phyloP scores from a whole-genome alignment of 371 early-diverging fungal genomes.

The Syncephalis plumigaleata region DNA sequence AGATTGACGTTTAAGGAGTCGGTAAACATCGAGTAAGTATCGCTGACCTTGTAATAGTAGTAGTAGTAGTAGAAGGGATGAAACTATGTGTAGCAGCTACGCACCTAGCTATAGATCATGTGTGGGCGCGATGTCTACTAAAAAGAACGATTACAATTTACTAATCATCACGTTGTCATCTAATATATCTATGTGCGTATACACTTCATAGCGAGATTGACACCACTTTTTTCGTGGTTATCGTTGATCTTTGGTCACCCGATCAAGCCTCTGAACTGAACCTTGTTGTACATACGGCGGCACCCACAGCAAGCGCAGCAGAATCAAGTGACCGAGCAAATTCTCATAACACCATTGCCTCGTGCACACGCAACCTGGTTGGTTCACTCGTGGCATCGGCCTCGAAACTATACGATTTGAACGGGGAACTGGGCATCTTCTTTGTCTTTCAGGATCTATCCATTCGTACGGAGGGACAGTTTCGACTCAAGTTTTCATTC shows the following conservation, averaged over 20 bases:
- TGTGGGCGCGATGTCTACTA: too few species aligned
- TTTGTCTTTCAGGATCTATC: slow-evolving; percentile 93
- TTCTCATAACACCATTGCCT: too few species aligned
- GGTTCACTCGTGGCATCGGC: slow-evolving; percentile 85
- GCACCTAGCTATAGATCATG: too few species aligned
- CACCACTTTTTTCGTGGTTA: neutral
- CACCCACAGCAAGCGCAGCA: neutral
- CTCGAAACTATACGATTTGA: slow-evolving; percentile 72
- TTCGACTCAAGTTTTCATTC: slow-evolving; percentile 74
- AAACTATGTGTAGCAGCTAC: too few species aligned
- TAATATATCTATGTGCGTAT: too few species aligned
- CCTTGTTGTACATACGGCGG: neutral
- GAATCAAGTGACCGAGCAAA: neutral
- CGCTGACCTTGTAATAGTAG: too few species aligned
- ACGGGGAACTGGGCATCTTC: slow-evolving; percentile 72
- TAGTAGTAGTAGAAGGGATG: too few species aligned
- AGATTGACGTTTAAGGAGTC: slow-evolving; percentile 10
- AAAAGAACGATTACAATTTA: too few species aligned
- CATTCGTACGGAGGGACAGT: slow-evolving; percentile 81
- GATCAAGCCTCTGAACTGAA: neutral
- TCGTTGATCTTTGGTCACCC: neutral
- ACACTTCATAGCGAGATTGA: too few species aligned
- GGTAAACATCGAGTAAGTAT: neutral
- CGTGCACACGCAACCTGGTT: neutral
- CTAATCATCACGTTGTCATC: too few species aligned